Percentiles rank a stretch among this genome's conserved stretches.
Evolutionary conservation across 352 stramenopile species (phyloP).

Genomic region (Thraustotheca clavata): DNA sequence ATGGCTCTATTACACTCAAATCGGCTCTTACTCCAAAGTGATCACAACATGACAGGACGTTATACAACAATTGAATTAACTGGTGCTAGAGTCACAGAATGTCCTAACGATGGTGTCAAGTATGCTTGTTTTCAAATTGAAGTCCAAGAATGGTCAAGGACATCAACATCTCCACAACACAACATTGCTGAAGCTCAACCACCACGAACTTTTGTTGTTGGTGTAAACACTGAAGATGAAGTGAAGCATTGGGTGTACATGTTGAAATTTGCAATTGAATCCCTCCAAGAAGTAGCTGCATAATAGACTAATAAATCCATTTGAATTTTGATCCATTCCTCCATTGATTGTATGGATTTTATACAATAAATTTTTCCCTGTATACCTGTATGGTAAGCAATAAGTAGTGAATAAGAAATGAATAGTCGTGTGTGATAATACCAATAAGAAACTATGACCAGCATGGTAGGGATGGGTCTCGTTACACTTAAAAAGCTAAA

Average conservation of each 20-base stretch:
- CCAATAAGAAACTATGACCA: too few relatives aligned
- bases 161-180: conserved; percentile 27
- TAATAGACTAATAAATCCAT: background rate
- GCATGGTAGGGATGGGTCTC: conserved; percentile 7
- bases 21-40: conserved; percentile 58
- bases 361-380: too few relatives aligned
- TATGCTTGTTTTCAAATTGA: conserved; percentile 82
- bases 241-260: conserved; percentile 81
- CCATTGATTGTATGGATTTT: too few relatives aligned
- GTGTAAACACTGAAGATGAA: conserved; percentile 60
- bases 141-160: conserved; percentile 60
- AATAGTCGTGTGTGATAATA: too few relatives aligned
- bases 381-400: too few relatives aligned
- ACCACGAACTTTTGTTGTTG: conserved; percentile 61
- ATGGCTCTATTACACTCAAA: conserved; percentile 65
- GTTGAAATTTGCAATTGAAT: conserved; percentile 79
- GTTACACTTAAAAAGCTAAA: conserved; percentile 20
- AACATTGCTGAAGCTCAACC: conserved; percentile 51
- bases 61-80: conserved; percentile 62
- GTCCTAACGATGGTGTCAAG: conserved; percentile 57
- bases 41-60: conserved; percentile 38
- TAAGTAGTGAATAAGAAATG: too few relatives aligned
- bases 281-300: conserved; percentile 41
- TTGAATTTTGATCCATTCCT: too few relatives aligned
- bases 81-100: conserved; percentile 60